Evolutionary conservation across 2,329 filamentous ascomycete genomes (phyloP).

Genomic region (Atkinsonella texensis): DNA sequence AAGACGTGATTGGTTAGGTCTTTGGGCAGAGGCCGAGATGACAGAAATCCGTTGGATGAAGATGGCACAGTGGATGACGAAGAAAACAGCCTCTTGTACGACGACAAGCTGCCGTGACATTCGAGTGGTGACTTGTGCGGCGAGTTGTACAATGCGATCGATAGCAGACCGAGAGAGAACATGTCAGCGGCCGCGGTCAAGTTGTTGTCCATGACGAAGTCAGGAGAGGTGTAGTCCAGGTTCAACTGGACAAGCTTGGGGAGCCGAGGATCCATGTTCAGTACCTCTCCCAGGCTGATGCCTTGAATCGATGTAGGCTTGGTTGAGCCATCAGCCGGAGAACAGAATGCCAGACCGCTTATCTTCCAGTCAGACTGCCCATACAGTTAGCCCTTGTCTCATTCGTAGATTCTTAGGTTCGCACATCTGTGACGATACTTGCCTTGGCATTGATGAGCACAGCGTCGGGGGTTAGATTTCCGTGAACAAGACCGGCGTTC

Average conservation of each 20-base stretch:
- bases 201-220: slow-evolving; percentile 87
- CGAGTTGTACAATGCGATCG: slow-evolving; percentile 86
- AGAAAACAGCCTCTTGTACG: slow-evolving; percentile 75
- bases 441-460: slow-evolving; percentile 90
- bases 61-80: slow-evolving; percentile 70
- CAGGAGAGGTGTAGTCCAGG: slow-evolving; percentile 86
- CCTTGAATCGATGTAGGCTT: slow-evolving; percentile 65
- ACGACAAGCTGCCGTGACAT: slow-evolving; percentile 64
- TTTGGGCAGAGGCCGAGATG: slow-evolving; percentile 64
- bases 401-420: background rate
- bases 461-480: slow-evolving; percentile 86
- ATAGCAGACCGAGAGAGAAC: slow-evolving; percentile 83
- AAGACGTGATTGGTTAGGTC: slow-evolving; percentile 67
- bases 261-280: slow-evolving; percentile 76
- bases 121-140: slow-evolving; percentile 82
- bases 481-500: slow-evolving; percentile 85
- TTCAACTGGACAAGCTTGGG: slow-evolving; percentile 77
- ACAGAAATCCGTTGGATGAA: slow-evolving; percentile 72
- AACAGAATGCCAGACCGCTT: slow-evolving; percentile 82
- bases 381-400: background rate
- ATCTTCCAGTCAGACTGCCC: slow-evolving; percentile 91
- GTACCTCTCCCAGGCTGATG: slow-evolving; percentile 69
- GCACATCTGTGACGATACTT: slow-evolving; percentile 16
- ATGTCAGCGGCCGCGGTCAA: slow-evolving; percentile 77
- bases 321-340: slow-evolving; percentile 63